These are phyloP conservation scores for Bipolaris victoriae DNA, from an alignment of 2,329 filamentous ascomycete species.

Conservation along the genomic window DNA sequence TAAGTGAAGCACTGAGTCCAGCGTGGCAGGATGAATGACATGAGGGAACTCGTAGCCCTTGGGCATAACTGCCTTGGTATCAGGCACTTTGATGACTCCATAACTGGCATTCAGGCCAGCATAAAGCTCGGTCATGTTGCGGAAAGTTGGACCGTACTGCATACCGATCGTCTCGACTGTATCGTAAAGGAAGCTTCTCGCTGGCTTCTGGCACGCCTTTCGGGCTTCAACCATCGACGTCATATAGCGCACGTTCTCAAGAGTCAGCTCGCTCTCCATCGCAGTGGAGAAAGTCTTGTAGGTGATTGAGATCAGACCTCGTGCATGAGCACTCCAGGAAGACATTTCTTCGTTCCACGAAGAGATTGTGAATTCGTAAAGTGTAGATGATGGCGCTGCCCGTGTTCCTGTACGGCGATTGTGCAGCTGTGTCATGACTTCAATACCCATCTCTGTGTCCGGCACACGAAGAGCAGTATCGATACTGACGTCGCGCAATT, in stretches of 20 bases:
- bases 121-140: conserved; percentile 23
- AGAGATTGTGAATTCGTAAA: conserved; percentile 11
- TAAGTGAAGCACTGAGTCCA: conserved; percentile 10
- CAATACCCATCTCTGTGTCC: conserved; percentile 12
- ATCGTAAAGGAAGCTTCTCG: conserved; percentile 13
- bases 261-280: conserved; percentile 6
- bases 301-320: conserved; percentile 6
- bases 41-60: conserved; percentile 7
- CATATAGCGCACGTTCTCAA: conserved; percentile 6
- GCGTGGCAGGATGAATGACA: conserved; percentile 12
- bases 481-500: conserved; percentile 10
- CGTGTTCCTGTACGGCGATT: conserved; percentile 12
- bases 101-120: conserved; percentile 2
- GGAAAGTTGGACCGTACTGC: conserved; percentile 17
- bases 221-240: background rate
- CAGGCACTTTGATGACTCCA: conserved; percentile 9
- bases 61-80: conserved; percentile 8
- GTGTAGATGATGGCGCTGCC: conserved; percentile 10
- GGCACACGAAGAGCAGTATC: conserved; percentile 10
- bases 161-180: conserved; percentile 13
- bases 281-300: conserved; percentile 5
- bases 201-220: conserved; percentile 5
- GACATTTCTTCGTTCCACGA: conserved; percentile 10
- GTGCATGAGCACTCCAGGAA: conserved; percentile 10
- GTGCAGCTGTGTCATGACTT: conserved; percentile 14